Conservation (phyloP, 768 basidiomycete genomes). For the Podaxis sp. region DNA sequence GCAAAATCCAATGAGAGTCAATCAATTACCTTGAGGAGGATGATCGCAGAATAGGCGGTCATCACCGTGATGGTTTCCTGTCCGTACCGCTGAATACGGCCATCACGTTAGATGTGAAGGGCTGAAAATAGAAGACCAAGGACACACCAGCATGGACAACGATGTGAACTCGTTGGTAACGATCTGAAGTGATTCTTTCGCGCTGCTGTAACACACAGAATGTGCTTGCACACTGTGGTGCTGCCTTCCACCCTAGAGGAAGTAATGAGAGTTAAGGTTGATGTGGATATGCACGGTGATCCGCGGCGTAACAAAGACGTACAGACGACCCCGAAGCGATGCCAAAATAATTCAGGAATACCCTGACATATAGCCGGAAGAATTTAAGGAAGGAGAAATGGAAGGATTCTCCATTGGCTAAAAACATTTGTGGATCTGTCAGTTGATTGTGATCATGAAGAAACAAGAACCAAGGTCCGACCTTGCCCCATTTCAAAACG, state of each 20-base stretch:
- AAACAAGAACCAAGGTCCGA: slow-evolving; percentile 19
- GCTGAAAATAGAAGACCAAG: neutral
- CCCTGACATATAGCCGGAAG: slow-evolving; percentile 72
- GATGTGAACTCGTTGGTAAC: slow-evolving; percentile 69
- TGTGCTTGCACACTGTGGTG: slow-evolving; percentile 65
- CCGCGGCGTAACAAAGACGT: slow-evolving; percentile 4
- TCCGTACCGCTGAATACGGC: slow-evolving; percentile 59
- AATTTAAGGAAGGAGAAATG: slow-evolving; percentile 71
- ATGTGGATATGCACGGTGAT: slow-evolving; percentile 3
- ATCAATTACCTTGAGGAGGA: slow-evolving; percentile 60
- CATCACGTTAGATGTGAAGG: slow-evolving; percentile 11
- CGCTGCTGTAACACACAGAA: slow-evolving; percentile 69
- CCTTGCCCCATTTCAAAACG: slow-evolving; percentile 68
- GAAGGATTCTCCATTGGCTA: slow-evolving; percentile 71
- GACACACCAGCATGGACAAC: slow-evolving; percentile 67
- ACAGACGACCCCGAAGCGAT: slow-evolving; percentile 19
- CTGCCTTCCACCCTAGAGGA: slow-evolving; percentile 46
- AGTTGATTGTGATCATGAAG: neutral
- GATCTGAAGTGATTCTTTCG: slow-evolving; percentile 64
- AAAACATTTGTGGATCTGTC: slow-evolving; percentile 6
- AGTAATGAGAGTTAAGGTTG: slow-evolving; percentile 3
- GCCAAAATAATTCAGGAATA: slow-evolving; percentile 84
- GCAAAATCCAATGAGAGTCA: slow-evolving; percentile 2
- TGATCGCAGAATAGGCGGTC: slow-evolving; percentile 83
- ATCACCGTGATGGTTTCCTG: slow-evolving; percentile 84